Evolutionary conservation across 2,329 filamentous ascomycete species (phyloP).

Genomic region (Trichoderma arundinaceum): DNA sequence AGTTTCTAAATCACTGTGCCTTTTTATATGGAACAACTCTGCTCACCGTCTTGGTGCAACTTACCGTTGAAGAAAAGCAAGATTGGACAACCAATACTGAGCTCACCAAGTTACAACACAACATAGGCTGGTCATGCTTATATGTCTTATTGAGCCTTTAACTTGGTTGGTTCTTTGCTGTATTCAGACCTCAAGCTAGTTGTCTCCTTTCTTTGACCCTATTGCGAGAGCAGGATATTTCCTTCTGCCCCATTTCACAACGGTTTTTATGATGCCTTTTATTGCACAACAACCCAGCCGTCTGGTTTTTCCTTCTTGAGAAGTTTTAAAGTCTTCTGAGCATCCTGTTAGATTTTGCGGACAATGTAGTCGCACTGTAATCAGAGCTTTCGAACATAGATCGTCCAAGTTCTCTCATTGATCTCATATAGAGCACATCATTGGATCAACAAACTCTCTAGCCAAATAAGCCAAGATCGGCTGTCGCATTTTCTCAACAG

Average conservation of each 20-base stretch:
- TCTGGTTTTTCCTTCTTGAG: neutral
- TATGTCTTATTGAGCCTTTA: neutral
- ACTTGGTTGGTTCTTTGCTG: neutral
- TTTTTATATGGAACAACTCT: neutral
- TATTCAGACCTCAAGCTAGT: neutral
- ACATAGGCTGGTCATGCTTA: neutral
- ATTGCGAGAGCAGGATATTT: neutral
- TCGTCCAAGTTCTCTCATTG: too few relatives aligned
- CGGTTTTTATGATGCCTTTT: neutral
- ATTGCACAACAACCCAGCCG: neutral
- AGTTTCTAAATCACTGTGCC: neutral
- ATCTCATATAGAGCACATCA: neutral
- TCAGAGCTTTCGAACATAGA: neutral
- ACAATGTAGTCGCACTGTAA: neutral
- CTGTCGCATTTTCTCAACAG: neutral
- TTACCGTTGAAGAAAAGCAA: neutral
- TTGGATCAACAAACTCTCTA: neutral
- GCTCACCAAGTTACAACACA: neutral
- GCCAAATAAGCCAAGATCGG: neutral
- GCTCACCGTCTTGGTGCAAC: neutral
- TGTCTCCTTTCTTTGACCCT: neutral
- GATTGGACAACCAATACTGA: neutral
- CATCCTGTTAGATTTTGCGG: neutral
- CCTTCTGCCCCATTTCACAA: neutral
- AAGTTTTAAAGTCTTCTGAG: neutral